phyloP scores from a whole-genome alignment of 495 filamentous ascomycete genomes.

The Penicillium maclennaniae region DNA sequence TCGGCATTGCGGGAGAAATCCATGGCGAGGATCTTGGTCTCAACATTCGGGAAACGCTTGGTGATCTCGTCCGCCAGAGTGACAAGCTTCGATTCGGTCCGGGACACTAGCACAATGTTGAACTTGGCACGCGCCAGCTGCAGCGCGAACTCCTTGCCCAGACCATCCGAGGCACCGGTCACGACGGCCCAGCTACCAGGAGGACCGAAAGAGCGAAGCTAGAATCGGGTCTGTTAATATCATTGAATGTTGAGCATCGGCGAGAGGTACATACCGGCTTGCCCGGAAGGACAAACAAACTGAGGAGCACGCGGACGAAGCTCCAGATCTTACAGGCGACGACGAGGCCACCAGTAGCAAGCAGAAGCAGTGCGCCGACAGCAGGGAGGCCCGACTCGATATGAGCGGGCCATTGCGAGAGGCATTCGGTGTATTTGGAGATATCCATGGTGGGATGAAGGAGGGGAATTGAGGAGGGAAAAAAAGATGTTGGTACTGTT shows the following conservation, averaged over 20 bases:
- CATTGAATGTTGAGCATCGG: background rate
- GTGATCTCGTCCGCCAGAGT: conserved; percentile 71
- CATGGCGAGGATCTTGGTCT: conserved; percentile 78
- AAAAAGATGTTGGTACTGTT: conserved; percentile 26
- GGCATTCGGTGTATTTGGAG: conserved; percentile 30
- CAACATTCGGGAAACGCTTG: conserved; percentile 55
- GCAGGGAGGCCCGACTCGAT: conserved; percentile 39
- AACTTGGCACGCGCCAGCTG: conserved; percentile 89
- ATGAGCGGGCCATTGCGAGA: conserved; percentile 35
- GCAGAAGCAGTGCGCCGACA: conserved; percentile 32
- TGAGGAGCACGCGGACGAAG: conserved; percentile 63
- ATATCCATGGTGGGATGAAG: conserved; percentile 32
- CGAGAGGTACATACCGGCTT: conserved; percentile 45
- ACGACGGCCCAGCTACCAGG: conserved; percentile 93
- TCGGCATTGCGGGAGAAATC: conserved; percentile 80
- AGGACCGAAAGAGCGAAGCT: conserved; percentile 88
- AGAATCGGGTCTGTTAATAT: background rate
- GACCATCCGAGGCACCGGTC: conserved; percentile 92
- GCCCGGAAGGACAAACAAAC: conserved; percentile 73
- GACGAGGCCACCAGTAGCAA: conserved; percentile 57
- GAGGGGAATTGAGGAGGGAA: conserved; percentile 5
- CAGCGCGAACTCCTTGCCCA: conserved; percentile 93
- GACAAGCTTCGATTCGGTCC: conserved; percentile 84
- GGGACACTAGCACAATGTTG: conserved; percentile 90
- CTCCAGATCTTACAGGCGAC: conserved; percentile 54